Base-by-base conservation (phyloP, 2,329 filamentous ascomycete genomes). In the Penicillium sp. region DNA sequence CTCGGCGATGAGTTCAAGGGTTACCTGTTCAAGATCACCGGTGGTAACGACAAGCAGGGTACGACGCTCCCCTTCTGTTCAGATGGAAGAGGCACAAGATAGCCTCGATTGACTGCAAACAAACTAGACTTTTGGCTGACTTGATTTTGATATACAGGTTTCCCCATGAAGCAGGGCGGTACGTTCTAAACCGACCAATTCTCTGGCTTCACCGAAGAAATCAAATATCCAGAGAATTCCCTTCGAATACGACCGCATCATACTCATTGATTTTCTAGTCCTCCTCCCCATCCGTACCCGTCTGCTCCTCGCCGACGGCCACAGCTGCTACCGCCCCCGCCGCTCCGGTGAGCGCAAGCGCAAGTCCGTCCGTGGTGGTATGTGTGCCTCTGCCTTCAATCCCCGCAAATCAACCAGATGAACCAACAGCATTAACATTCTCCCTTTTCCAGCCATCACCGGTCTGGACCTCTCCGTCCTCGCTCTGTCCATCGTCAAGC, bases 21-120 rank as follows among this genome's bases (percentile, higher is more conserved):
- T 83, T 99, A 99, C 87, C 89, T 99, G 86, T 92, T 99, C 90
- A 90, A 88, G 81, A 98, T 99, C 86, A 99, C 95, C 76, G 96
- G 95, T 79, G 95, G 96, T 80, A 99, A 99, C 90, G 95, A 99
- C 91, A 99, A 99, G 92, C 96, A 99, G 88, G 95, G 76, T 78
- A 77, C 67, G 75, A 63, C 57, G 57, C 38, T 31, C 55, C 45
- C 42, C 50, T 54, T n/a, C 20, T 31, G 20, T 22, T 17, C 38
- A 35, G 17, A 51, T 28, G 17, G 48, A 43, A 48, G 47, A 39
- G 22, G 2, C 41, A n/a, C 10, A 43, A 48, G 47, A 39, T 31
- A 1, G 37, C n/a, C 10, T n/a, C 15, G 25, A 34, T 53, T 28
- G 54, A 45, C 12, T 10, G 31, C 31, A 31, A 20, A 52, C 10